Conservation (phyloP, 768 basidiomycete species). For the Amanita exitialis region DNA sequence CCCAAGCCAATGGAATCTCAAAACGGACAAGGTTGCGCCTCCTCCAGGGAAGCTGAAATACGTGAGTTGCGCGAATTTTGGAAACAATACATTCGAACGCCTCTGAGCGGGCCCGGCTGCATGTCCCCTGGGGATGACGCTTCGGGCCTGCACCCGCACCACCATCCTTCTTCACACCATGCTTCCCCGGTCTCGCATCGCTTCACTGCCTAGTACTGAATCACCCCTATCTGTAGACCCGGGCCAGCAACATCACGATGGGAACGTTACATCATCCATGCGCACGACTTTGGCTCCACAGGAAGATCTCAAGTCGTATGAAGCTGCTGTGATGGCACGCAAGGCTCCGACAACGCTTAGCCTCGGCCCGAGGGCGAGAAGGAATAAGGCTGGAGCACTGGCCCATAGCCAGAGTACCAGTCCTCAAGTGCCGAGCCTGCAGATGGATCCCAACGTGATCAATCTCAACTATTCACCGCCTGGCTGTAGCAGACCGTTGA, state of each 20-base stretch:
- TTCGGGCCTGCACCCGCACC: background rate
- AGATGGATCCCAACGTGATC: slow-evolving; percentile 1
- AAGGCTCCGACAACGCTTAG: slow-evolving; percentile 51
- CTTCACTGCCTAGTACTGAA: slow-evolving; percentile 59
- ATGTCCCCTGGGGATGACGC: slow-evolving; percentile 1
- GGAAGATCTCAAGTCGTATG: slow-evolving; percentile 64
- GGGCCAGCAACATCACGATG: slow-evolving; percentile 11
- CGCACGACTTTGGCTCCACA: slow-evolving; percentile 33
- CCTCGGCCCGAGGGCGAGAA: slow-evolving; percentile 34
- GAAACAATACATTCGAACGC: slow-evolving; percentile 68
- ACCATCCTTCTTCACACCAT: background rate
- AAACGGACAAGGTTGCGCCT: slow-evolving; percentile 6
- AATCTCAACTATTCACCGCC: slow-evolving; percentile 6
- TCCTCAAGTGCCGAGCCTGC: slow-evolving; percentile 4
- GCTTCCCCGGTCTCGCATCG: slow-evolving; percentile 37
- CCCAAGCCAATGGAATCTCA: slow-evolving; percentile 1
- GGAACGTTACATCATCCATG: slow-evolving; percentile 21
- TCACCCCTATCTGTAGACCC: slow-evolving; percentile 39
- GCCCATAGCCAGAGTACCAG: background rate
- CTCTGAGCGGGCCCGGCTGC: slow-evolving; percentile 31
- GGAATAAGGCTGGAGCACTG: slow-evolving; percentile 10
- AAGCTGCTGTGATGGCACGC: slow-evolving; percentile 66
- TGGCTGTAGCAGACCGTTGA: slow-evolving; percentile 16
- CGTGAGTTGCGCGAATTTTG: slow-evolving; percentile 61
- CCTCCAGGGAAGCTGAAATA: slow-evolving; percentile 16